Evolutionary conservation across 352 stramenopile species (phyloP), one percentile per base, ranked within the genome.

Genomic region (Phytopythium mirpurense): DNA sequence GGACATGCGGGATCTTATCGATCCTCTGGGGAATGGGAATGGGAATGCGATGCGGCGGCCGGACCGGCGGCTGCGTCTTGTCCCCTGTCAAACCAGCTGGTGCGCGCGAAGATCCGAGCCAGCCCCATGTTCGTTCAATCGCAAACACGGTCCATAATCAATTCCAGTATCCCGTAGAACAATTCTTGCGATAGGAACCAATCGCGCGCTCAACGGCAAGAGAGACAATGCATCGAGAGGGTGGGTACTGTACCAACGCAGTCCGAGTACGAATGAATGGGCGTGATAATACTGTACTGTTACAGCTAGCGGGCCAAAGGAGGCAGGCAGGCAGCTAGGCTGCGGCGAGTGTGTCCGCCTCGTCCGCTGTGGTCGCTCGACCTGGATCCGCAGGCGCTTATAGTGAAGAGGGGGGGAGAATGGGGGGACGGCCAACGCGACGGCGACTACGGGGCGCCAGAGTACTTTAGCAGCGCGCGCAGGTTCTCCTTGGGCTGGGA

Each of bases 401-500:
- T 54, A 54, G 21, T 54, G 42, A 34, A 14, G 31, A 23, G 12
- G 35, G 19, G 31, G 18, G 31, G 12, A n/a, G n/a, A n/a, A n/a
- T n/a, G n/a, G 29, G 16, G 45, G 29, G 29, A 8, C 11, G 27
- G 23, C n/a, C 31, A 19, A 11, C 16, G 34, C 32, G n/a, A 54
- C 37, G 15, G 5, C 35, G 24, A 19, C 49, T 46, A 42, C 35
- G 61, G 61, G 11, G 71, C 46, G 21, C n/a, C 29, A 18, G 46
- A 10, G 10, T 52, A 40, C 18, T 59, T 49, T 0, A 90, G 71
- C 57, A 90, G 57, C 23, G 79, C 70, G 32, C 76, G 72, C 34
- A 90, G 66, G 31, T 65, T 83, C 46, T 93, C 82, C 60, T 93
- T 90, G 3, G 82, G 76, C 12, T 77, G 63, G 24, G 76, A 51